Evolutionary conservation across 305 asterid species (phyloP).

Genomic region (Striga hermonthica): DNA sequence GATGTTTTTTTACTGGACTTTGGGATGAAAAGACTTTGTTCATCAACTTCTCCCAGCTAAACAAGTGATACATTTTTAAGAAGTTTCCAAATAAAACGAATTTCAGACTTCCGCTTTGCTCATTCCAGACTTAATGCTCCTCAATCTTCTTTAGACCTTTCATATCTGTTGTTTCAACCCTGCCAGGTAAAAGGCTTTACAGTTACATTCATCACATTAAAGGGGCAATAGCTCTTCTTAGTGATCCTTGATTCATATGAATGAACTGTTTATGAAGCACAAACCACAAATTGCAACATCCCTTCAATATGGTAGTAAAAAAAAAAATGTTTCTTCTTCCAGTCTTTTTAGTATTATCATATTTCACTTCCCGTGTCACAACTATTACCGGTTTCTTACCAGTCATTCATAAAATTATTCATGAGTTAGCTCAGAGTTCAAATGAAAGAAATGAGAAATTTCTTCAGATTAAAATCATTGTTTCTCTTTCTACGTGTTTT

Average conservation of each 20-base stretch:
- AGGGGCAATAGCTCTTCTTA: not conserved
- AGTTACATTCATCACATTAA: not conserved
- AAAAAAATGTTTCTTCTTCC: not conserved
- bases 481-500: no score
- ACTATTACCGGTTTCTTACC: no score
- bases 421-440: not conserved
- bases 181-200: constrained; percentile 25
- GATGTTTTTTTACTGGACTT: not conserved
- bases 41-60: constrained; percentile 6
- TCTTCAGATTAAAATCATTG: not conserved
- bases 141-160: constrained; percentile 91
- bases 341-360: not conserved
- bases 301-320: not conserved
- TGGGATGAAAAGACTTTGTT: not conserved
- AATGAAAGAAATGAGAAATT: not conserved
- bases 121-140: constrained; percentile 53
- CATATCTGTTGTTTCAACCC: constrained; percentile 97
- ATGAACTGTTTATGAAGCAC: not conserved
- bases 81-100: not conserved
- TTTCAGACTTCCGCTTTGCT: constrained; percentile 8
- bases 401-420: not conserved
- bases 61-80: not conserved
- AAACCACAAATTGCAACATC: constrained; percentile 6
- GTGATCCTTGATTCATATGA: not conserved
- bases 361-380: no score